Conservation (phyloP, 2,329 filamentous ascomycete genomes). For the Lasiodiplodia gonubiensis region DNA sequence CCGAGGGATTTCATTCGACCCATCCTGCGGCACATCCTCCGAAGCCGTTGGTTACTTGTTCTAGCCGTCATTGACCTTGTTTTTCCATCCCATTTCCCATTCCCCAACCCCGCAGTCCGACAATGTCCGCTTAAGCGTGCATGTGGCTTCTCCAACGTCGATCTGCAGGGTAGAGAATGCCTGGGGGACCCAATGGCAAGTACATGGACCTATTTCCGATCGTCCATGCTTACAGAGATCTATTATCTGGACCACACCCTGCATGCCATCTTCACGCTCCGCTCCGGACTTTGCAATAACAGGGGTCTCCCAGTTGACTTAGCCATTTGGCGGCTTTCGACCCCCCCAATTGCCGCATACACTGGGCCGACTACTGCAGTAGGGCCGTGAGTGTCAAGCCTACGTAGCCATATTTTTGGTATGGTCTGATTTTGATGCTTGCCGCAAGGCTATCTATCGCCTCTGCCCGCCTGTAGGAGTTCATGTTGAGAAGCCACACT, state of each 20-base stretch:
- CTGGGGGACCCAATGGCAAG: not conserved
- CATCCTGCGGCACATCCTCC: not conserved
- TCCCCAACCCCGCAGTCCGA: not conserved
- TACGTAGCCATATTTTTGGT: not conserved
- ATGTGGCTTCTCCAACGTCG: not conserved
- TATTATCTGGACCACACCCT: slow-evolving; percentile 8
- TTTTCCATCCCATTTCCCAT: not conserved
- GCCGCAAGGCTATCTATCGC: not conserved
- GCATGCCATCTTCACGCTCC: not conserved
- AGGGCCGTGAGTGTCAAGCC: not conserved
- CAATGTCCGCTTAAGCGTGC: not conserved
- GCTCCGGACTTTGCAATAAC: not conserved
- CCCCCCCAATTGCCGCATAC: slow-evolving; percentile 2
- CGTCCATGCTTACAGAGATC: slow-evolving; percentile 14
- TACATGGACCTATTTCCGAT: slow-evolving; percentile 7
- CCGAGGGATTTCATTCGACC: not conserved
- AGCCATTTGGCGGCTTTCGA: not conserved
- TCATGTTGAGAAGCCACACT: not conserved
- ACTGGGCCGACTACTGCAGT: slow-evolving; percentile 21
- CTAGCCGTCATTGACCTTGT: not conserved
- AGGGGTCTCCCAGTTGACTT: not conserved
- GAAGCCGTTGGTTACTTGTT: not conserved
- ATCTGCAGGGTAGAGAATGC: not conserved
- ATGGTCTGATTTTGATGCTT: slow-evolving; percentile 5
- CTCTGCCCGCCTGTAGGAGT: not conserved